Evolutionary conservation across 805 yeast genomes (phyloP).

Genomic region (Yamadazyma insecticola): DNA sequence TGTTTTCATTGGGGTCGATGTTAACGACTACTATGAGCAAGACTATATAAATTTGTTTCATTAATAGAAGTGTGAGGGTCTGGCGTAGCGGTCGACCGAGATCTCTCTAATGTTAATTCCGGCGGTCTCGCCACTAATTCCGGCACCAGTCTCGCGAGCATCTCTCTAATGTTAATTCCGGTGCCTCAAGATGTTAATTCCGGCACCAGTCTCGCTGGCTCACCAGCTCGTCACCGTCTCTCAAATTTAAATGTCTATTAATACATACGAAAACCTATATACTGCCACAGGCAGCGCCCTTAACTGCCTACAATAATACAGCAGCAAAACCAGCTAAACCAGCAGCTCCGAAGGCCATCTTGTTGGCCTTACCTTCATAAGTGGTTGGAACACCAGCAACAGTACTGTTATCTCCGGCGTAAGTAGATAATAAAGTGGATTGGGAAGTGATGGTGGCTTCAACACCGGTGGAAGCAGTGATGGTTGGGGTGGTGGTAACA

Average conservation of each 20-base stretch:
- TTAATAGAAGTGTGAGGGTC: constrained; percentile 5
- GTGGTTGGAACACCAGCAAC: constrained; percentile 20
- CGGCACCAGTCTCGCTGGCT: too few species aligned
- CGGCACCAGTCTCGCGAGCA: too few species aligned
- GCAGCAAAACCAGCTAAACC: constrained; percentile 41
- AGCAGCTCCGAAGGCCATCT: constrained; percentile 27
- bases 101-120: too few species aligned
- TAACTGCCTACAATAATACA: constrained; percentile 30
- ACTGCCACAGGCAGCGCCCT: too few species aligned
- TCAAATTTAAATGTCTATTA: constrained; percentile 1
- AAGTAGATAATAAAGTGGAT: constrained; percentile 34
- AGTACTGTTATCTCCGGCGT: constrained; percentile 12
- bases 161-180: too few species aligned
- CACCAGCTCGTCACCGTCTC: too few species aligned
- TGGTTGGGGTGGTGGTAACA: constrained; percentile 47
- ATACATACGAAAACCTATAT: constrained; percentile 3
- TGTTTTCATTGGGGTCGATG: constrained; percentile 52
- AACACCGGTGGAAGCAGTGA: constrained; percentile 42
- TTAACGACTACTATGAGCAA: constrained; percentile 11
- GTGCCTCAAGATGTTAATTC: too few species aligned
- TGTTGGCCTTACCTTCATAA: constrained; percentile 30
- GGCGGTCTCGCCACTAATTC: too few species aligned
- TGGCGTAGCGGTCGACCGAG: too few species aligned
- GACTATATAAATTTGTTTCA: constrained; percentile 9
- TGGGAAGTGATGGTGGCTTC: constrained; percentile 38